Evolutionary conservation across 257 asterid species (phyloP).

Genomic region (Solanum bulbocastanum): DNA sequence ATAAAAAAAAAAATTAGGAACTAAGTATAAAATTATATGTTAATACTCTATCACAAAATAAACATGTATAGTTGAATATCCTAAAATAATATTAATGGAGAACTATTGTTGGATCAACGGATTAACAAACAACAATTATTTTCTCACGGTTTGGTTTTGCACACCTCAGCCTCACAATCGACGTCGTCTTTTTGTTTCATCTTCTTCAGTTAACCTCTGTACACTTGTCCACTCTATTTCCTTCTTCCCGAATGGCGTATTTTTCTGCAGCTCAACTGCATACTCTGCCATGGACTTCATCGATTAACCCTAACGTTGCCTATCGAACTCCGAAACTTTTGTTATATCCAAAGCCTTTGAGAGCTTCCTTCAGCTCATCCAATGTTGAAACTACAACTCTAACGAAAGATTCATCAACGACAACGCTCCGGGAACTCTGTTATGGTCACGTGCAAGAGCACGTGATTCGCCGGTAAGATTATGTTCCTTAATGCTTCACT

Average conservation of each 20-base stretch:
- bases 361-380: slow-evolving; percentile 32
- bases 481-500: neutral
- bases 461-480: slow-evolving; percentile 52
- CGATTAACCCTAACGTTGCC: neutral
- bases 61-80: too few relatives aligned
- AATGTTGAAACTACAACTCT: slow-evolving; percentile 9
- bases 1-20: too few relatives aligned
- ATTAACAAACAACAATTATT: too few relatives aligned
- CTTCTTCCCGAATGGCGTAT: slow-evolving; percentile 31
- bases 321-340: neutral
- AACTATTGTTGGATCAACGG: too few relatives aligned
- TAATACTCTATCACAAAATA: too few relatives aligned
- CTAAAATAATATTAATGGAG: too few relatives aligned
- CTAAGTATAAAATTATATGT: too few relatives aligned
- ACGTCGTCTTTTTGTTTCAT: neutral
- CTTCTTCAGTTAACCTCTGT: neutral
- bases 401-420: slow-evolving; percentile 2
- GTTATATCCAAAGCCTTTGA: neutral
- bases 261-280: slow-evolving; percentile 29
- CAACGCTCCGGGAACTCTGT: slow-evolving; percentile 51
- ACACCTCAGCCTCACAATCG: neutral
- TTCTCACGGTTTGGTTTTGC: neutral
- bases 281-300: slow-evolving; percentile 22
- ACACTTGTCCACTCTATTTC: neutral
- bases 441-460: slow-evolving; percentile 74